Evolutionary conservation across 345 rosid species (phyloP).

Genomic region (Gossypium anomalum): DNA sequence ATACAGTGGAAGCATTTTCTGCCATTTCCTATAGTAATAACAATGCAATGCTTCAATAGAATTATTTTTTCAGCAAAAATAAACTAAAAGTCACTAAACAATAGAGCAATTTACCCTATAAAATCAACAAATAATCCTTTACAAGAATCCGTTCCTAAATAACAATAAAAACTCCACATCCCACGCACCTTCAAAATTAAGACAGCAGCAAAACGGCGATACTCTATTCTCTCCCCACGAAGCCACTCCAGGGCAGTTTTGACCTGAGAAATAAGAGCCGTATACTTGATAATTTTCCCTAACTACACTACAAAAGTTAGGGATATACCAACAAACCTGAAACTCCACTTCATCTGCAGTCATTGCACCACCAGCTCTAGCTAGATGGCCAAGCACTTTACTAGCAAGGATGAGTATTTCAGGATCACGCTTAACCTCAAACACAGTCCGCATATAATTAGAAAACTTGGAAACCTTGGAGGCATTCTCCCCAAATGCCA

Average conservation of each 20-base stretch:
- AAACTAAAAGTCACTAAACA: not conserved
- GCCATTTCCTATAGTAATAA: conserved; percentile 76
- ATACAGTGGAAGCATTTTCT: conserved; percentile 97
- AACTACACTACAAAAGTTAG: not conserved
- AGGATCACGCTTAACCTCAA: conserved; percentile 76
- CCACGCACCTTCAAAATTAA: conserved; percentile 75
- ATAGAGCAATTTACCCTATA: not conserved
- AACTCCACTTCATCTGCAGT: conserved; percentile 98
- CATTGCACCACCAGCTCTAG: conserved; percentile 98
- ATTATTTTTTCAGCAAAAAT: not conserved
- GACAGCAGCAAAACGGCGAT: conserved; percentile 87
- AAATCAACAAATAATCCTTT: not conserved
- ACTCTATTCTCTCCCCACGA: conserved; percentile 77
- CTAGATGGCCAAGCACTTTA: conserved; percentile 93
- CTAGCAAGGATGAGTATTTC: conserved; percentile 88
- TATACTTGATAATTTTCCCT: conserved; percentile 7
- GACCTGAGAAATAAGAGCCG: conserved; percentile 42
- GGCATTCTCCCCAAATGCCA: conserved; percentile 92
- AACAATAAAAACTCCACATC: not conserved
- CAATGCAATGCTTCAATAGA: conserved; percentile 10
- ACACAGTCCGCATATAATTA: conserved; percentile 60
- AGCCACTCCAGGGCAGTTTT: conserved; percentile 91
- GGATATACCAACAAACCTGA: conserved; percentile 50
- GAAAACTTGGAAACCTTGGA: conserved; percentile 91
- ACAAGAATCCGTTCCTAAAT: not conserved